Conservation (phyloP, 208 protist genomes). For the Leptomonas seymouri region DNA sequence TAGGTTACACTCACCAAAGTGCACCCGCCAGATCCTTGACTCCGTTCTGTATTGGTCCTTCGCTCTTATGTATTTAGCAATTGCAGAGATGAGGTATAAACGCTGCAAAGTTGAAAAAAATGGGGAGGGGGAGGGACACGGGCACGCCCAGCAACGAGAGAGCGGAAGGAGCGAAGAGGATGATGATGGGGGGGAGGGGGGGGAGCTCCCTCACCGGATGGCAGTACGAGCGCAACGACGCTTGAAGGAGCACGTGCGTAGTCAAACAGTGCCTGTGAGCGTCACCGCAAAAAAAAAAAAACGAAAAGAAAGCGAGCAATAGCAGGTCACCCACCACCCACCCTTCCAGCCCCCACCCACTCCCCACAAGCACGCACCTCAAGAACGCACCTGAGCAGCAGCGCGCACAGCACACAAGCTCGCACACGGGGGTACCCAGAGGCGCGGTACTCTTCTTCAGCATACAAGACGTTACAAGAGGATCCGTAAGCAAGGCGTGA, state of each 20-base stretch:
- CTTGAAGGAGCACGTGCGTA: too few relatives aligned
- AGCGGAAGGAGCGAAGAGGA: not conserved
- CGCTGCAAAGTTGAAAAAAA: not conserved
- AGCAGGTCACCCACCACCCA: too few relatives aligned
- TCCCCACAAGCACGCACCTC: too few relatives aligned
- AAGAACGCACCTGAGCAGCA: too few relatives aligned
- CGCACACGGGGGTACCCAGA: too few relatives aligned
- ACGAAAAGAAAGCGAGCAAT: not conserved
- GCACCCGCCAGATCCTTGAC: too few relatives aligned
- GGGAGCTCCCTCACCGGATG: not conserved
- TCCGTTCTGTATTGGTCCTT: too few relatives aligned
- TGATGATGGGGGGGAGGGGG: not conserved
- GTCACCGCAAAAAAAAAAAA: not conserved
- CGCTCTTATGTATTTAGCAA: not conserved
- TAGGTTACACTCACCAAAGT: too few relatives aligned
- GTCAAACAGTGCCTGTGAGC: not conserved
- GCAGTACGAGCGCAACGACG: not conserved
- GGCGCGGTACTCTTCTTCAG: not conserved
- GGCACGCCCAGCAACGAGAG: not conserved
- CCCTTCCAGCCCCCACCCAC: too few relatives aligned
- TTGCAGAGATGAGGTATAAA: not conserved
- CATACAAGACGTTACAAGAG: not conserved
- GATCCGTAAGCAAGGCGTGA: not conserved
- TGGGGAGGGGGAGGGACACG: not conserved
- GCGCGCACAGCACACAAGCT: too few relatives aligned